Conservation (phyloP, 306 rosid genomes). For the Lathyrus oleraceus region DNA sequence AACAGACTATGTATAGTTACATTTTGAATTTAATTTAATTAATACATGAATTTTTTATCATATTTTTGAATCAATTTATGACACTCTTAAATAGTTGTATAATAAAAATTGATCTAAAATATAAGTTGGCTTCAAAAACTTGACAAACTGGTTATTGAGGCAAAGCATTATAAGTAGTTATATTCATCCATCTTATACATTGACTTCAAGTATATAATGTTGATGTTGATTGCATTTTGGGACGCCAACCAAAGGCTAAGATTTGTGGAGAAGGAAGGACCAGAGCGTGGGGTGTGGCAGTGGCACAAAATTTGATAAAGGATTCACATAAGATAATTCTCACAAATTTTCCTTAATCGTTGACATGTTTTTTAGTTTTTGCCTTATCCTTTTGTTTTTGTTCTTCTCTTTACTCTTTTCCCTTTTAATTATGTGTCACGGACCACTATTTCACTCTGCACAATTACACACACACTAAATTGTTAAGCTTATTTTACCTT, state of each 20-base stretch:
- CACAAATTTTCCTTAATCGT: slow-evolving; percentile 60
- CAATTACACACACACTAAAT: slow-evolving; percentile 57
- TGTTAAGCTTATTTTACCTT: slow-evolving; percentile 57
- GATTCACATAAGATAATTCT: slow-evolving; percentile 49
- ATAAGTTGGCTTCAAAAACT: no score
- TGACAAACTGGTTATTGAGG: not conserved
- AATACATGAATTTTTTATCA: no score
- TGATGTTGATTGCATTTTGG: slow-evolving; percentile 34
- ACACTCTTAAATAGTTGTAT: no score
- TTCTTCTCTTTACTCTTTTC: slow-evolving; percentile 46
- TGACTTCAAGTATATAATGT: slow-evolving; percentile 5
- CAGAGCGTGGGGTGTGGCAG: not conserved
- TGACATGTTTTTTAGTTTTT: slow-evolving; percentile 62
- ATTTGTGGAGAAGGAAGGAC: slow-evolving; percentile 46
- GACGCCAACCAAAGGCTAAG: slow-evolving; percentile 44
- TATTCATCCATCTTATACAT: not conserved
- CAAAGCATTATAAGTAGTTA: not conserved
- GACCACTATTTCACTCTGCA: slow-evolving; percentile 85
- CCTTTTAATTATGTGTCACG: slow-evolving; percentile 52
- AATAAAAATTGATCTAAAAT: no score
- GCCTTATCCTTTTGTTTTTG: slow-evolving; percentile 34
- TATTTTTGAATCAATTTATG: no score
- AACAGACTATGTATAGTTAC: no score
- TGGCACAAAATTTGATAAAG: slow-evolving; percentile 89
- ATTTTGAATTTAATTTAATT: no score